Conservation (phyloP, 2,329 filamentous ascomycete species). For the Phaeoacremonium minimum region DNA sequence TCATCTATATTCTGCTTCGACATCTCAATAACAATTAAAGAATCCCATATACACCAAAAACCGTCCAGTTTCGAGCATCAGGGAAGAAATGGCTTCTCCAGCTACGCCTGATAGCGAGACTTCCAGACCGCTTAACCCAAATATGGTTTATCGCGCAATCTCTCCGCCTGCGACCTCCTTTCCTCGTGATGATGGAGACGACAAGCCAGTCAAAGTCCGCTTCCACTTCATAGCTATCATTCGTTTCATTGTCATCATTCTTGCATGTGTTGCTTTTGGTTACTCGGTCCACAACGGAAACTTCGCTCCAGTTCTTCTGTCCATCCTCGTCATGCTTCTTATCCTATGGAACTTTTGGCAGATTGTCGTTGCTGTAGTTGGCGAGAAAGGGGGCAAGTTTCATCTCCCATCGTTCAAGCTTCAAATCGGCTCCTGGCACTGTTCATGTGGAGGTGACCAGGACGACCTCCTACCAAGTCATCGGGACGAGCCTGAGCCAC, state of each 20-base stretch:
- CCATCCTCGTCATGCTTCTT: neutral
- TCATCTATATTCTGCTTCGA: too few species aligned
- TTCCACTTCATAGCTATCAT: neutral
- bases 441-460: neutral
- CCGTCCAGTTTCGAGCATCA: too few species aligned
- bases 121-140: neutral
- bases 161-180: neutral
- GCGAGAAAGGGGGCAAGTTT: neutral
- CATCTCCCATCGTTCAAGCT: neutral
- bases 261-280: neutral
- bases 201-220: neutral
- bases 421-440: neutral
- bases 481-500: too few species aligned
- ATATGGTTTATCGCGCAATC: constrained; percentile 1
- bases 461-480: neutral
- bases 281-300: neutral
- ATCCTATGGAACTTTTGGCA: neutral
- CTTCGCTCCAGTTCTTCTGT: neutral
- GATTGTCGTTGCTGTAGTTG: neutral
- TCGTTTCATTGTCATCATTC: neutral
- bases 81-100: too few species aligned
- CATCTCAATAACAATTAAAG: too few species aligned
- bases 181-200: neutral
- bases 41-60: too few species aligned
- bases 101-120: neutral